Evolutionary conservation across 805 yeast genomes (phyloP).

Genomic region (Cyberlindnera meyerae): DNA sequence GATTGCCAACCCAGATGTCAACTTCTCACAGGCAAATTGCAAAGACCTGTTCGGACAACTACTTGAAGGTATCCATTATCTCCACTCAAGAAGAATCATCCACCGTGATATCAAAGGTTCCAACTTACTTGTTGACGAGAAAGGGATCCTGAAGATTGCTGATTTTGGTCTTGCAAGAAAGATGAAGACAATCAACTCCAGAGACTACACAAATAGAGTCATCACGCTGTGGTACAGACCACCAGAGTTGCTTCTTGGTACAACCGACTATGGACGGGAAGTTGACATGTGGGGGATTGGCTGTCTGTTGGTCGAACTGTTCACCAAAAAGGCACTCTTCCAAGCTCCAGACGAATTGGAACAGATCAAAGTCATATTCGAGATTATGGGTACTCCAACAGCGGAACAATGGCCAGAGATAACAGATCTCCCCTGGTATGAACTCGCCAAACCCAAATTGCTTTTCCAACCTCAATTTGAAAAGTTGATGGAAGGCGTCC

Average conservation of each 20-base stretch:
- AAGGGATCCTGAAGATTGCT: slow-evolving; percentile 65
- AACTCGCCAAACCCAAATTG: slow-evolving; percentile 59
- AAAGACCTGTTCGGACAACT: slow-evolving; percentile 64
- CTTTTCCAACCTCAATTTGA: slow-evolving; percentile 33
- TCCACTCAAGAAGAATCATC: slow-evolving; percentile 63
- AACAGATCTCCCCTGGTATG: slow-evolving; percentile 88
- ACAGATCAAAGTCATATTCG: slow-evolving; percentile 72
- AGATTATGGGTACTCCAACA: slow-evolving; percentile 84
- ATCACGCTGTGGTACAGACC: slow-evolving; percentile 98
- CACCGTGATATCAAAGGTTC: slow-evolving; percentile 85
- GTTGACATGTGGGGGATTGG: slow-evolving; percentile 98
- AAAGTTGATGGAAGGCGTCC: slow-evolving; percentile 34
- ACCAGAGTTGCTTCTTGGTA: slow-evolving; percentile 86
- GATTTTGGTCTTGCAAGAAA: slow-evolving; percentile 81
- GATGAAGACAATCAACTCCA: slow-evolving; percentile 52
- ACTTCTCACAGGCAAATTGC: slow-evolving; percentile 56
- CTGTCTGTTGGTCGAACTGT: slow-evolving; percentile 79
- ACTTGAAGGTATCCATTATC: slow-evolving; percentile 61
- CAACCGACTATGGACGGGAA: slow-evolving; percentile 84
- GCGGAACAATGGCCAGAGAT: slow-evolving; percentile 70
- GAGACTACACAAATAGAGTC: slow-evolving; percentile 89
- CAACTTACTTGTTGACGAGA: slow-evolving; percentile 58
- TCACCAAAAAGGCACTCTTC: slow-evolving; percentile 69
- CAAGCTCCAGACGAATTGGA: slow-evolving; percentile 87
- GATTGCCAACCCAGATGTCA: slow-evolving; percentile 66